A percentile compares a stretch with the other conserved stretches of the same genome.
phyloP scores from a whole-genome alignment of 257 asterid species.

The Gynochthodes officinalis region DNA sequence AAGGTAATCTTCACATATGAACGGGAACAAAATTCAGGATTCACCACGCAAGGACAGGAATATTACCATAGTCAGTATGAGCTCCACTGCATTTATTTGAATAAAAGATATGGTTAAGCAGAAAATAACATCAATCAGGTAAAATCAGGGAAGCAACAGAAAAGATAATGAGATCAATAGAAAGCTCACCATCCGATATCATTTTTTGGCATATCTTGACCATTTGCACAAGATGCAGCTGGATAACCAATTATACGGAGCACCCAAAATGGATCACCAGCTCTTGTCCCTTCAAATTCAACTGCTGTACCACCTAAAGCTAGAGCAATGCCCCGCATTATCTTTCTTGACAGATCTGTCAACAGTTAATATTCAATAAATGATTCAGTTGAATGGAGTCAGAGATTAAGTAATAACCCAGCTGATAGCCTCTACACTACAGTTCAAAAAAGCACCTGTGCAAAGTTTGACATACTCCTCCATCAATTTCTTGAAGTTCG shows the following conservation, averaged over 20 bases:
- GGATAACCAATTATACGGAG: constrained; percentile 92
- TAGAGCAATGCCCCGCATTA: constrained; percentile 86
- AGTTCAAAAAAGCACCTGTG: constrained; percentile 51
- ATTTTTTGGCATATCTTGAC: constrained; percentile 34
- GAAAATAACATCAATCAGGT: constrained; percentile 19
- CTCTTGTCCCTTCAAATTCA: constrained; percentile 61
- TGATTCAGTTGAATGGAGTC: background rate
- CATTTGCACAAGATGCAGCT: constrained; percentile 30
- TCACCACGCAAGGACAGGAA: constrained; percentile 9
- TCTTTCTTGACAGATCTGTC: constrained; percentile 76
- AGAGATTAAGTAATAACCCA: background rate
- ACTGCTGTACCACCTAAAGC: constrained; percentile 65
- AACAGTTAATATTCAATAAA: constrained; percentile 6
- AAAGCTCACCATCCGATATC: constrained; percentile 69
- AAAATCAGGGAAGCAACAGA: background rate
- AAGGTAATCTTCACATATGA: background rate
- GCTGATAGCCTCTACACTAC: background rate
- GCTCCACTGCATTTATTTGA: constrained; percentile 68
- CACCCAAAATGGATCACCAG: constrained; percentile 99
- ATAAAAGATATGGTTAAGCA: constrained; percentile 18
- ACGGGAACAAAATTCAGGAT: background rate
- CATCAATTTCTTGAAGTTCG: constrained; percentile 49
- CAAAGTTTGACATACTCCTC: constrained; percentile 74
- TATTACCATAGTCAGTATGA: constrained; percentile 90
- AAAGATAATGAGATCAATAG: background rate